A percentile compares a stretch with the other conserved stretches of the same genome.
phyloP scores from a whole-genome alignment of 495 filamentous ascomycete species.

The Aspergillus haitiensis region DNA sequence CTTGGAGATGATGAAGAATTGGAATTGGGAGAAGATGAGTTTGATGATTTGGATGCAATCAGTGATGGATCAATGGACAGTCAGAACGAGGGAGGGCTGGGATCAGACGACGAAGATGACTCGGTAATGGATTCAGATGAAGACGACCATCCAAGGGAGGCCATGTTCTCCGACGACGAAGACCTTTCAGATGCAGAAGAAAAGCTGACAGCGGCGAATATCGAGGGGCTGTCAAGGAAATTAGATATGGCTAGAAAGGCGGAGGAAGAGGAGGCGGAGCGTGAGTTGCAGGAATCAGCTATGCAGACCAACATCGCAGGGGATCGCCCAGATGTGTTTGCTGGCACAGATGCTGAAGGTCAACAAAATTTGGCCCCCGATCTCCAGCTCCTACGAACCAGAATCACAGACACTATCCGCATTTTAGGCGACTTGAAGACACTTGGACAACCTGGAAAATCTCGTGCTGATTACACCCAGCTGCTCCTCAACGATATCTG shows the following conservation, averaged over 20 bases:
- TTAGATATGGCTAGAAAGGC: constrained; percentile 69
- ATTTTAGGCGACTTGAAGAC: constrained; percentile 85
- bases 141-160: constrained; percentile 53
- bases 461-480: constrained; percentile 80
- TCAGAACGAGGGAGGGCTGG: constrained; percentile 47
- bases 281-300: constrained; percentile 75
- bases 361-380: constrained; percentile 74
- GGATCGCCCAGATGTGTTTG: constrained; percentile 73
- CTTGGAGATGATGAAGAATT: constrained; percentile 29
- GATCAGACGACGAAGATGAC: constrained; percentile 61
- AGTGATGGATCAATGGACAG: constrained; percentile 52
- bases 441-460: constrained; percentile 71
- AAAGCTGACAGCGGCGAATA: constrained; percentile 92
- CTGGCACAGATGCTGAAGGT: constrained; percentile 50
- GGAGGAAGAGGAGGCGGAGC: constrained; percentile 66
- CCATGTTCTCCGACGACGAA: constrained; percentile 94
- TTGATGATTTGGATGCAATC: constrained; percentile 53
- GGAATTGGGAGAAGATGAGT: constrained; percentile 46
- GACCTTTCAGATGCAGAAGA: constrained; percentile 87
- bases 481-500: constrained; percentile 90
- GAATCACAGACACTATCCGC: constrained; percentile 91
- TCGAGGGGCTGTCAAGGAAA: constrained; percentile 82
- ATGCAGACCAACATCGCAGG: constrained; percentile 92
- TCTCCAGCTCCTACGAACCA: constrained; percentile 81
- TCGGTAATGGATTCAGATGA: constrained; percentile 77